phyloP scores from a whole-genome alignment of 441 rosid species.

The Erodium moschatum region DNA sequence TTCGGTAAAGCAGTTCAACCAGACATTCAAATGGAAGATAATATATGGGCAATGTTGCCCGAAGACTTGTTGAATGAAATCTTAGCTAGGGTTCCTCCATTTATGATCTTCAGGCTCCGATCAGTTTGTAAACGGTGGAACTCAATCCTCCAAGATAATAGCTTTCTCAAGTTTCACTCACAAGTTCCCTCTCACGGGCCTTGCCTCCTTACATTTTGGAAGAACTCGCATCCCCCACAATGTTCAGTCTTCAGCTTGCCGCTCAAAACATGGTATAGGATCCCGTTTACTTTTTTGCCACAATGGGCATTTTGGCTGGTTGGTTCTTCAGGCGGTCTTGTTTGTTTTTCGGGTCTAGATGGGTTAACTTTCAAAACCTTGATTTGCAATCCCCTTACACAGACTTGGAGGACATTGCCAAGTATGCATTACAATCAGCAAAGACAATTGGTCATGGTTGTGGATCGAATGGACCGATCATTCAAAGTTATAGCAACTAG shows the following conservation, averaged over 20 bases:
- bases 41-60: conserved; percentile 88
- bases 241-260: conserved; percentile 92
- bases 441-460: conserved; percentile 80
- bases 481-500: conserved; percentile 81
- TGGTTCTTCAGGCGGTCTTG: conserved; percentile 81
- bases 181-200: conserved; percentile 86
- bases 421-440: conserved; percentile 81
- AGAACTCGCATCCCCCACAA: conserved; percentile 65
- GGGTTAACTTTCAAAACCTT: conserved; percentile 66
- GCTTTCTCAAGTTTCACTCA: conserved; percentile 82
- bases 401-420: conserved; percentile 70
- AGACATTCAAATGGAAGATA: conserved; percentile 83
- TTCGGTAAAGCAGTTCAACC: conserved; percentile 59
- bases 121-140: conserved; percentile 92
- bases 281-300: conserved; percentile 76
- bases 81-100: conserved; percentile 82
- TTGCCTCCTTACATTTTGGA: conserved; percentile 83
- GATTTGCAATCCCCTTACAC: conserved; percentile 84
- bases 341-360: conserved; percentile 87
- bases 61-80: conserved; percentile 86
- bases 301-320: conserved; percentile 89
- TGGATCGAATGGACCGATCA: conserved; percentile 55
- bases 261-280: conserved; percentile 74
- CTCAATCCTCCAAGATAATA: conserved; percentile 68
- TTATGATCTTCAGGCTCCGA: conserved; percentile 79